Conservation (phyloP, 2,329 filamentous ascomycete species). For the Phialemoniopsis sp. region DNA sequence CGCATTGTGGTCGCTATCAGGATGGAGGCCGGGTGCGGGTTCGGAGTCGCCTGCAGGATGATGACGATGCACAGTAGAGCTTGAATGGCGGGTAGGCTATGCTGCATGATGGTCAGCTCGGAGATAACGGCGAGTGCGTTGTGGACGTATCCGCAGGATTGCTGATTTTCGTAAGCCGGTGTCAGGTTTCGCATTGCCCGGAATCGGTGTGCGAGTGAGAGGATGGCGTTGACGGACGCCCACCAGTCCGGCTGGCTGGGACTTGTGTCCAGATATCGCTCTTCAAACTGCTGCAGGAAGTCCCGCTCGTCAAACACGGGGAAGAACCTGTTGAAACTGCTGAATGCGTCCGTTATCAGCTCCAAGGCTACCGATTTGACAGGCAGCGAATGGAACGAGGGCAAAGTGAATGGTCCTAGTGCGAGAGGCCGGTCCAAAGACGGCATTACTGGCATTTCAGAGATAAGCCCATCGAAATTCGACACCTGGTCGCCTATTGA, state of each 20-base stretch:
- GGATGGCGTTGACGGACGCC: constrained; percentile 17
- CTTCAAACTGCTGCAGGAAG: constrained; percentile 62
- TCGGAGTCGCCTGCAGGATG: constrained; percentile 15
- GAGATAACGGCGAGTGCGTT: too few relatives aligned
- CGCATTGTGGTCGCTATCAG: constrained; percentile 15
- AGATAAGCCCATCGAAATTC: too few relatives aligned
- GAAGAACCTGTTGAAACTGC: constrained; percentile 10
- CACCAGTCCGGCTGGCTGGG: constrained; percentile 13
- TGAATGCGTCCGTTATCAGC: constrained; percentile 9
- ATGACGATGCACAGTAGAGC: constrained; percentile 18
- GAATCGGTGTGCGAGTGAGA: constrained; percentile 13
- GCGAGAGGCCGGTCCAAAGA: too few relatives aligned
- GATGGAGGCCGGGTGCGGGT: constrained; percentile 9
- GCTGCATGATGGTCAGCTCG: too few relatives aligned
- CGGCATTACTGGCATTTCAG: too few relatives aligned
- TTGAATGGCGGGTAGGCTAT: constrained; percentile 10
- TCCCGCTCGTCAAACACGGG: constrained; percentile 75
- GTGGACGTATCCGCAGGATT: too few relatives aligned
- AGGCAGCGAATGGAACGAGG: too few relatives aligned
- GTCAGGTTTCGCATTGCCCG: too few relatives aligned
- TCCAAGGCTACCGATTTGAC: not conserved
- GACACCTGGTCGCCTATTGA: too few relatives aligned
- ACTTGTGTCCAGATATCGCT: constrained; percentile 32
- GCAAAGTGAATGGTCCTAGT: too few relatives aligned
- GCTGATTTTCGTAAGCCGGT: too few relatives aligned